These are phyloP conservation scores for Verbascum thapsus DNA, from an alignment of 257 asterid genomes.

Conservation along the genomic window DNA sequence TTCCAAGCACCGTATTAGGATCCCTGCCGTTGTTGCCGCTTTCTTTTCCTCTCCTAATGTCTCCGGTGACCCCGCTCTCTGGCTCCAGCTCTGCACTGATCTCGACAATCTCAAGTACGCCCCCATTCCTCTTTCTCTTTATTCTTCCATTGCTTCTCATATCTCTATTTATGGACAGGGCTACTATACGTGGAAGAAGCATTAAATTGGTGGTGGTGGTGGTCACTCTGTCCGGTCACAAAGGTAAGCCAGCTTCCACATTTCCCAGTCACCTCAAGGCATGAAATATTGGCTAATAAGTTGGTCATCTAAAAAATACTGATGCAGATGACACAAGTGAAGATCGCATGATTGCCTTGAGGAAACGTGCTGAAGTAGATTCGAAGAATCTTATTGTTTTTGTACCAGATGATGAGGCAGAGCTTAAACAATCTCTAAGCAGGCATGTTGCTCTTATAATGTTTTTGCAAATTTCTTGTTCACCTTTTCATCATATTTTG, in stretches of 20 bases:
- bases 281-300: constrained; percentile 9
- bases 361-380: constrained; percentile 94
- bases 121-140: background rate
- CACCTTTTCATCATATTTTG: constrained; percentile 20
- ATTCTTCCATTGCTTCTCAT: too few species aligned
- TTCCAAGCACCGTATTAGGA: constrained; percentile 86
- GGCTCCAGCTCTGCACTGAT: constrained; percentile 95
- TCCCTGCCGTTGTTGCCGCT: constrained; percentile 88
- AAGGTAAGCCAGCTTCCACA: constrained; percentile 51
- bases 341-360: constrained; percentile 86
- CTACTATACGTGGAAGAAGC: constrained; percentile 68
- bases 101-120: constrained; percentile 86
- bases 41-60: constrained; percentile 67
- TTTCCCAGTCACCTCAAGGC: constrained; percentile 9
- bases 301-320: constrained; percentile 24
- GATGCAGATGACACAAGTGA: constrained; percentile 82
- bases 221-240: constrained; percentile 58
- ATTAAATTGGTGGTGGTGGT: constrained; percentile 81
- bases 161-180: too few species aligned
- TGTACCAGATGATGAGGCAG: constrained; percentile 58
- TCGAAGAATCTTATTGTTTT: constrained; percentile 65
- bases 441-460: constrained; percentile 55
- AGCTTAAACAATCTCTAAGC: constrained; percentile 75
- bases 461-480: constrained; percentile 15
- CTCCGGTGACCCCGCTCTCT: constrained; percentile 90